These are phyloP conservation scores for Mimosa pudica DNA, from an alignment of 306 rosid species.

Conservation along the genomic window DNA sequence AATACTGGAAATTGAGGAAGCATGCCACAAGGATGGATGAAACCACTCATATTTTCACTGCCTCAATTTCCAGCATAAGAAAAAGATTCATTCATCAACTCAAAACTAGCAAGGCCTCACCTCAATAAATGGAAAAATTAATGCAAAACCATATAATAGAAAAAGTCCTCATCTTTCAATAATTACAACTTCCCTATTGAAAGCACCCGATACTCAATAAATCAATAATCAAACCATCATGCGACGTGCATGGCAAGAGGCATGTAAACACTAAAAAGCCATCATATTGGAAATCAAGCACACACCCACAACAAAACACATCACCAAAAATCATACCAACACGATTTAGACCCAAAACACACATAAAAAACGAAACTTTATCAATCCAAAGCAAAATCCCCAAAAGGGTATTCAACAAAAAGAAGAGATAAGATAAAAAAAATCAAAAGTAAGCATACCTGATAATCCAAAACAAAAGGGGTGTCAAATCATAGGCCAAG, in stretches of 20 bases:
- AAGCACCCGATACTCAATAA: constrained; percentile 32
- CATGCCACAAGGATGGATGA: constrained; percentile 3
- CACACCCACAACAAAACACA: not conserved
- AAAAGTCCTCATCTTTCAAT: not conserved
- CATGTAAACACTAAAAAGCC: constrained; percentile 23
- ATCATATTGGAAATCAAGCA: not conserved
- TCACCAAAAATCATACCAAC: constrained; percentile 26
- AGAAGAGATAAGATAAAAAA: not conserved
- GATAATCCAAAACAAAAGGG: constrained; percentile 10
- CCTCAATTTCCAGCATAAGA: constrained; percentile 11
- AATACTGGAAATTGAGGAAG: not conserved
- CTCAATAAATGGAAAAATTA: not conserved
- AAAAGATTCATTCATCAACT: constrained; percentile 21
- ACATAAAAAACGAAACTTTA: not conserved
- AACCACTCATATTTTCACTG: not conserved
- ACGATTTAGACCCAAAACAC: constrained; percentile 31
- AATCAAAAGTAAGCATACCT: not conserved
- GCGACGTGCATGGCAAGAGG: not conserved
- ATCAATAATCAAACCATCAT: constrained; percentile 33
- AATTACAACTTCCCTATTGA: not conserved
- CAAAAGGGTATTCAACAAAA: constrained; percentile 30
- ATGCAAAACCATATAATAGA: constrained; percentile 13
- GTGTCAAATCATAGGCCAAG: constrained; percentile 48
- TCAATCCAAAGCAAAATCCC: not conserved
- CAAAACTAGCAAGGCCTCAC: not conserved